Evolutionary conservation across 768 basidiomycete genomes (phyloP), one percentile per base, ranked within the genome.

Genomic region (Auriculariales sp.): DNA sequence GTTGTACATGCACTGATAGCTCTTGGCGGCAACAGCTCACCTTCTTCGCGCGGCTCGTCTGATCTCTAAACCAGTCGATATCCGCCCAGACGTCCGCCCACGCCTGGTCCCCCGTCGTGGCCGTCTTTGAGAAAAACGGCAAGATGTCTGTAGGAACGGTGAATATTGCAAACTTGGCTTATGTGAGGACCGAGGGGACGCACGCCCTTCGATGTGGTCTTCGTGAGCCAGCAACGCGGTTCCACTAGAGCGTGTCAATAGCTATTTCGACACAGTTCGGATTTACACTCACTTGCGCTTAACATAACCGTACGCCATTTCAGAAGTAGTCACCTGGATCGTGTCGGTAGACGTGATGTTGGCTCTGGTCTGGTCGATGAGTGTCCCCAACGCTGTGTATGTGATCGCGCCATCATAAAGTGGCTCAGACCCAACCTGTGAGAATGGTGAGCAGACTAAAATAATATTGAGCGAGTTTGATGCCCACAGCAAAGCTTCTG

Each of bases 401-500:
- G 39, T 44, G 6, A 25, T 44, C 14, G 28, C 52, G 7, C 48
- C 22, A 25, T 52, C 52, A 28, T 31, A 52, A 19, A 52, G 36
- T 10, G 52, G 52, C 36, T 52, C 52, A 12, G 31, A 31, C 12
- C 28, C 46, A 19, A 47, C 22, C 46, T 33, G 32, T 10, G 15
- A n/a, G n/a, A n/a, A n/a, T n/a, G n/a, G n/a, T n/a, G n/a, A n/a
- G n/a, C n/a, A n/a, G n/a, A n/a, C n/a, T n/a, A n/a, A n/a, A n/a
- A n/a, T n/a, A n/a, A n/a, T n/a, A n/a, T n/a, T n/a, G n/a, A n/a
- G n/a, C n/a, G n/a, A n/a, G n/a, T 33, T 5, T 22, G 12, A n/a
- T 3, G 22, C 52, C 39, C 10, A 53, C 48, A 14, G 49, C 52
- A 22, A 53, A 36, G 32, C 28, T 42, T 25, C 52, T 39, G 19